phyloP scores from a whole-genome alignment of 2,329 filamentous ascomycete species.

The Venturia oleaginea region DNA sequence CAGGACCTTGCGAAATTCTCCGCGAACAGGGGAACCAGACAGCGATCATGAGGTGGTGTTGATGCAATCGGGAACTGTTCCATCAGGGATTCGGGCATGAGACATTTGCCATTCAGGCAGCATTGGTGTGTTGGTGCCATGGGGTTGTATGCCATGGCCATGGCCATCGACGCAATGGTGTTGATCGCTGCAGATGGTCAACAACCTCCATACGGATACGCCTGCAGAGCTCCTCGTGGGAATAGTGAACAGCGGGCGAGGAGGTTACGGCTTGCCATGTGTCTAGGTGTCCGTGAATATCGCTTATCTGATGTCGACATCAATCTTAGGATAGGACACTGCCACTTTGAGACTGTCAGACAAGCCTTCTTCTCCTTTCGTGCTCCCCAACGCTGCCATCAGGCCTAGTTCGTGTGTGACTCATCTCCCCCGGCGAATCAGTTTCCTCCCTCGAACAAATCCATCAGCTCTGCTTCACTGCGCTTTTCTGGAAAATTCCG shows the following conservation, averaged over 20 bases:
- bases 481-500: neutral
- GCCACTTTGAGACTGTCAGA: neutral
- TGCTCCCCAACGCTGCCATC: neutral
- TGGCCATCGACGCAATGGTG: too few relatives aligned
- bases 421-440: neutral
- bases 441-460: neutral
- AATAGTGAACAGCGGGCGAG: neutral
- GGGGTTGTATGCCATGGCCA: neutral
- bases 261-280: neutral
- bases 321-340: neutral
- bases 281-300: neutral
- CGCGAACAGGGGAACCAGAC: neutral
- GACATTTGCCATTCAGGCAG: neutral
- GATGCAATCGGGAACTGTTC: neutral
- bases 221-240: neutral
- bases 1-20: neutral
- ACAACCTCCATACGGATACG: neutral
- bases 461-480: neutral
- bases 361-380: neutral
- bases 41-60: neutral
- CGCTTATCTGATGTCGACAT: neutral
- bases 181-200: neutral
- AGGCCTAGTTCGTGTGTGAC: neutral
- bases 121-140: neutral
- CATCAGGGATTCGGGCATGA: neutral